A percentile compares a stretch with the other conserved stretches of the same genome.
These are phyloP conservation scores for Daldinia childiae DNA, from an alignment of 495 filamentous ascomycete species.

Conservation along the genomic window DNA sequence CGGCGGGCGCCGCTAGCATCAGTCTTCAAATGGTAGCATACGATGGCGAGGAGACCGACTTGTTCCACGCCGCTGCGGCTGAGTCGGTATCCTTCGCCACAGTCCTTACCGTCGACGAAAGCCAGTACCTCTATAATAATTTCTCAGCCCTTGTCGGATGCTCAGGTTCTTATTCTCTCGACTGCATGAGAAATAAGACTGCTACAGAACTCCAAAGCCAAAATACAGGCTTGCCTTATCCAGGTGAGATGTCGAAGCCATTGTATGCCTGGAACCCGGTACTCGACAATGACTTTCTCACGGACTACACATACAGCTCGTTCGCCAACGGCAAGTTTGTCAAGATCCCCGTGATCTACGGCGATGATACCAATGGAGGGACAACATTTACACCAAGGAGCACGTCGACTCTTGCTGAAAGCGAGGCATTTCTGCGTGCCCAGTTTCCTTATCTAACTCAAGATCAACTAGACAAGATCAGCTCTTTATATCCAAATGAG, in stretches of 20 bases:
- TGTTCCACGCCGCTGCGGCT: constrained; percentile 71
- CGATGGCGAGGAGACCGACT: constrained; percentile 58
- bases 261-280: constrained; percentile 69
- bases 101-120: constrained; percentile 65
- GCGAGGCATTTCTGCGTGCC: constrained; percentile 66
- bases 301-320: constrained; percentile 66
- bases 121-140: constrained; percentile 72
- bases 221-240: constrained; percentile 63
- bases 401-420: constrained; percentile 55
- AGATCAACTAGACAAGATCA: constrained; percentile 64
- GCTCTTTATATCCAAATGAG: constrained; percentile 66
- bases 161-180: constrained; percentile 57
- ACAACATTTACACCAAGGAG: constrained; percentile 67
- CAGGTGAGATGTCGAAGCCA: constrained; percentile 57
- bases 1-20: constrained; percentile 65
- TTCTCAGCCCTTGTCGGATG: constrained; percentile 68
- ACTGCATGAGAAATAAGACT: constrained; percentile 66
- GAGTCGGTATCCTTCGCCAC: constrained; percentile 73
- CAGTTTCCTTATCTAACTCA: constrained; percentile 69
- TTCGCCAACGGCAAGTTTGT: constrained; percentile 69
- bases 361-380: constrained; percentile 77
- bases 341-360: constrained; percentile 74
- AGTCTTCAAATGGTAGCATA: constrained; percentile 48
- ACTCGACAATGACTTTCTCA: constrained; percentile 67
- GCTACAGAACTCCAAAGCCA: constrained; percentile 59